Evolutionary conservation across 2,329 filamentous ascomycete genomes (phyloP).

Genomic region (Boeremia exigua): DNA sequence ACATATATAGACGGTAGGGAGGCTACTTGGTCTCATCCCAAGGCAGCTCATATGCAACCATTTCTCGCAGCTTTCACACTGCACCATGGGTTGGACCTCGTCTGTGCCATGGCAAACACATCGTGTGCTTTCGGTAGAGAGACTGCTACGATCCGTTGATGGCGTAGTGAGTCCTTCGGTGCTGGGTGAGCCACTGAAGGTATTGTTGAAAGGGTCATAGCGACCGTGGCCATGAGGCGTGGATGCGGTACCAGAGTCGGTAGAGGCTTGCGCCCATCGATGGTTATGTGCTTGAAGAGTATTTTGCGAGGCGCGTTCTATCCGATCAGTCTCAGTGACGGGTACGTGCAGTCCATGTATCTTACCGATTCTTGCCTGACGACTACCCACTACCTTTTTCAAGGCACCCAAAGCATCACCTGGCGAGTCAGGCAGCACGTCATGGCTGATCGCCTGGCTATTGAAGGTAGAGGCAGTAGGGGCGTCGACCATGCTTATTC

Average conservation of each 20-base stretch:
- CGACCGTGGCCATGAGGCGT: conserved; percentile 26
- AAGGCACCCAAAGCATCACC: conserved; percentile 50
- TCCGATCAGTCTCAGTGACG: neutral
- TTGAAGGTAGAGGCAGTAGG: conserved; percentile 28
- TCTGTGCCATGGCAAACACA: conserved; percentile 64
- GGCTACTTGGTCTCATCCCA: conserved; percentile 57
- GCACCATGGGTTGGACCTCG: conserved; percentile 64
- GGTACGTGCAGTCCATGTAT: neutral
- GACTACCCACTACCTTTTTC: conserved; percentile 49
- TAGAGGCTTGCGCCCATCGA: conserved; percentile 53
- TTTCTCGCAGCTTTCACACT: conserved; percentile 69
- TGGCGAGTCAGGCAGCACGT: conserved; percentile 38
- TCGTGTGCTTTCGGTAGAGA: conserved; percentile 59
- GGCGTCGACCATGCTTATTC: conserved; percentile 45
- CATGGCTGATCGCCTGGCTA: conserved; percentile 30
- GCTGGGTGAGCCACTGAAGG: conserved; percentile 52
- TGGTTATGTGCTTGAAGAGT: conserved; percentile 53
- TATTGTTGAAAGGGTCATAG: conserved; percentile 48
- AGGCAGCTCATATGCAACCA: conserved; percentile 67
- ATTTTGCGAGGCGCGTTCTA: conserved; percentile 43
- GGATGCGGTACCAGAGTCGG: conserved; percentile 40
- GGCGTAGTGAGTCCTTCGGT: conserved; percentile 58
- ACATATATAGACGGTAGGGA: conserved; percentile 51
- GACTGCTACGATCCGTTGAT: conserved; percentile 59
- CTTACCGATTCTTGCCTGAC: conserved; percentile 46